These are phyloP conservation scores for Oryza meridionalis DNA, from an alignment of 176 grass and related monocot species.

Conservation along the genomic window DNA sequence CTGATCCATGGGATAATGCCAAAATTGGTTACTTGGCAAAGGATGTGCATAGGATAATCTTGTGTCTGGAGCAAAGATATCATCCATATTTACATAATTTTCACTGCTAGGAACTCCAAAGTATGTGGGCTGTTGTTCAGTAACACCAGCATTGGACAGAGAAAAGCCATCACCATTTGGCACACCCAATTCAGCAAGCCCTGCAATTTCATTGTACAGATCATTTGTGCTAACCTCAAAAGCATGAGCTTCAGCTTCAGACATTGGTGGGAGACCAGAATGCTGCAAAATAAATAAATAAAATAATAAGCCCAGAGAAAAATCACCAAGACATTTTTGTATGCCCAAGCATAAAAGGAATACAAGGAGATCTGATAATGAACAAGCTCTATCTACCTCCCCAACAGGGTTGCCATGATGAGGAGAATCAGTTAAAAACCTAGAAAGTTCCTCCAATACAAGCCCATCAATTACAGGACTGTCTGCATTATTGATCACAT, in stretches of 20 bases:
- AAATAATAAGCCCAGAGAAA: background rate
- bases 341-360: background rate
- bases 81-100: constrained; percentile 64
- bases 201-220: constrained; percentile 53
- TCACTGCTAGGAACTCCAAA: constrained; percentile 40
- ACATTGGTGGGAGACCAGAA: constrained; percentile 41
- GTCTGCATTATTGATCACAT: constrained; percentile 21
- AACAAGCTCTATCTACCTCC: constrained; percentile 39
- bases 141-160: background rate
- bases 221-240: constrained; percentile 33
- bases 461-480: constrained; percentile 46
- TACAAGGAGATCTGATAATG: background rate
- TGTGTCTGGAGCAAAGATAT: constrained; percentile 46
- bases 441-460: constrained; percentile 60
- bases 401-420: background rate
- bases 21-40: constrained; percentile 18
- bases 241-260: constrained; percentile 43
- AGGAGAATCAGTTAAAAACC: constrained; percentile 50
- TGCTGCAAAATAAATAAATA: constrained; percentile 27
- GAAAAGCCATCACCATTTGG: background rate
- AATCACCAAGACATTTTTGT: constrained; percentile 9
- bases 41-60: constrained; percentile 23
- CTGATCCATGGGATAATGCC: constrained; percentile 15
- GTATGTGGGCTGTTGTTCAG: constrained; percentile 25
- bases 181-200: constrained; percentile 27